phyloP scores from a whole-genome alignment of 177 flowering plant species.

The Vitis hybrid region DNA sequence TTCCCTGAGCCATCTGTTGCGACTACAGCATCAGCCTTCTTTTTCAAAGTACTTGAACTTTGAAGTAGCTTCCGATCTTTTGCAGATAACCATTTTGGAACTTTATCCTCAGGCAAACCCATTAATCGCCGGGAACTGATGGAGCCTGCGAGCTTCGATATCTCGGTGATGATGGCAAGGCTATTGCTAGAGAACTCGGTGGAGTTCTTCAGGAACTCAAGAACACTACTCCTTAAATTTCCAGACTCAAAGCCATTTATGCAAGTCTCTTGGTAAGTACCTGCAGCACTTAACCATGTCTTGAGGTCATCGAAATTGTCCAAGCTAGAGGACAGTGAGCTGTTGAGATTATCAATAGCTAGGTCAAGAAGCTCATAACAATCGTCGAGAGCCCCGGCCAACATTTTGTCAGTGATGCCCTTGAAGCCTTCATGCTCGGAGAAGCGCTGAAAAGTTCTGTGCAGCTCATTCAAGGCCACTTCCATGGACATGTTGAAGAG shows the following conservation, averaged over 20 bases:
- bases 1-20: constrained; percentile 32
- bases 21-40: constrained; percentile 26
- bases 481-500: constrained; percentile 45
- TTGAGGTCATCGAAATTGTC: constrained; percentile 38
- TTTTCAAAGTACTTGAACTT: constrained; percentile 15
- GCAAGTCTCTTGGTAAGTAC: constrained; percentile 60
- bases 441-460: constrained; percentile 24
- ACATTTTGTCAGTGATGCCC: constrained; percentile 1
- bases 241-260: constrained; percentile 40
- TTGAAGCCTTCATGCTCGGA: neutral
- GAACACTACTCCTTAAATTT: neutral
- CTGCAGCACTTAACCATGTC: constrained; percentile 64
- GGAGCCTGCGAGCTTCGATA: constrained; percentile 24
- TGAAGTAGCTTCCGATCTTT: constrained; percentile 41
- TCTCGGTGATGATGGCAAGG: constrained; percentile 46
- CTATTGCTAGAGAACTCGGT: constrained; percentile 59
- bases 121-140: constrained; percentile 37
- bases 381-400: constrained; percentile 26
- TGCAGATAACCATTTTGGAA: constrained; percentile 42
- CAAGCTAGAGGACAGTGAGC: constrained; percentile 12
- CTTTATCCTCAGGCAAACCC: neutral
- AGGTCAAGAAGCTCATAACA: constrained; percentile 40
- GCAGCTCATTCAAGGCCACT: constrained; percentile 40
- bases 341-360: constrained; percentile 49
- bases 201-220: constrained; percentile 32